Evolutionary conservation across 371 early-diverging fungal species (phyloP).

Genomic region (Apophysomyces ossiformis): DNA sequence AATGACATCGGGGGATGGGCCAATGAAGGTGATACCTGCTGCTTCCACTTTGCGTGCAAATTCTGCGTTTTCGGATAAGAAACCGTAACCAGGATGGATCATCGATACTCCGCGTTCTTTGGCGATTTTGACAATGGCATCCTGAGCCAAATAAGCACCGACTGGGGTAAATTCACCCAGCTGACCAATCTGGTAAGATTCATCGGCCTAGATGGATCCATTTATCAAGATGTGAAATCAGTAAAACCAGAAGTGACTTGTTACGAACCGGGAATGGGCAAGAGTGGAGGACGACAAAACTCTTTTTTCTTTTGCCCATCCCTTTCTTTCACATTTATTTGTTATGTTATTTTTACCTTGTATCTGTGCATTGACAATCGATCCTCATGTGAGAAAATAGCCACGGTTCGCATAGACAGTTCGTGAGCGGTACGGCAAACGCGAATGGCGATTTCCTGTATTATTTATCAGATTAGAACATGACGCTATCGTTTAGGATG

Average conservation of each 20-base stretch:
- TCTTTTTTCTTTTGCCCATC: too few relatives aligned
- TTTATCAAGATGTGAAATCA: background rate
- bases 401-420: slow-evolving; percentile 87
- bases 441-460: slow-evolving; percentile 90
- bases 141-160: slow-evolving; percentile 92
- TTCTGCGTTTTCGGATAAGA: slow-evolving; percentile 88
- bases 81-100: slow-evolving; percentile 92
- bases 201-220: slow-evolving; percentile 73
- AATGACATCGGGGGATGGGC: slow-evolving; percentile 87
- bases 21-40: slow-evolving; percentile 92
- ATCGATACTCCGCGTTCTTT: slow-evolving; percentile 77
- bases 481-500: background rate
- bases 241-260: slow-evolving; percentile 7
- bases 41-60: slow-evolving; percentile 90
- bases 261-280: background rate
- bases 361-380: slow-evolving; percentile 92
- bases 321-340: too few relatives aligned
- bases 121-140: slow-evolving; percentile 89
- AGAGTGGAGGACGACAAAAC: too few relatives aligned
- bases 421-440: slow-evolving; percentile 92
- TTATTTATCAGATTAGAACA: background rate
- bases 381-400: slow-evolving; percentile 91
- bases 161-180: slow-evolving; percentile 86
- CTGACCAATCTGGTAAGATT: slow-evolving; percentile 90
- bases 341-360: slow-evolving; percentile 59